These are phyloP conservation scores for Talaromyces sp. DNA, from an alignment of 2,329 filamentous ascomycete species.

Conservation along the genomic window DNA sequence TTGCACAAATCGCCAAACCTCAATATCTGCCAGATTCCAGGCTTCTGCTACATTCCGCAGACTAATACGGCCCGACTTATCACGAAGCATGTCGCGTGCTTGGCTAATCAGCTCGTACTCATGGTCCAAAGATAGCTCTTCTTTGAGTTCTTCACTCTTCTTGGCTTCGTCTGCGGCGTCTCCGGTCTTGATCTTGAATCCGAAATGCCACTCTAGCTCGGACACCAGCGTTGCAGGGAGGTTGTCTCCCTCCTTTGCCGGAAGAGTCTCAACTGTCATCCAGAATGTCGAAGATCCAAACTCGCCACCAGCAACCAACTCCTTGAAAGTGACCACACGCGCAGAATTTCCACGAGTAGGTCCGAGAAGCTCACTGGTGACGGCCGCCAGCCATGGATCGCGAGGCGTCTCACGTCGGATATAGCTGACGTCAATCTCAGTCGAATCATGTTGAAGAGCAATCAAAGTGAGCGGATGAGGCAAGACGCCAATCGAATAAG, in stretches of 20 bases:
- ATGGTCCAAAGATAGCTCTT: constrained; percentile 27
- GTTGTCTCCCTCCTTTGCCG: constrained; percentile 49
- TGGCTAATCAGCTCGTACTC: constrained; percentile 53
- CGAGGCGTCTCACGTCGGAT: constrained; percentile 68
- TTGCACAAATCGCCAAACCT: constrained; percentile 63
- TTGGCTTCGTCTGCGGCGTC: constrained; percentile 35
- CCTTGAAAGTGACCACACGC: constrained; percentile 74
- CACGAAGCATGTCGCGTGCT: constrained; percentile 47
- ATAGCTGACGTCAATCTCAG: constrained; percentile 62
- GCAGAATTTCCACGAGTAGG: constrained; percentile 61
- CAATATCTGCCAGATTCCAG: constrained; percentile 63
- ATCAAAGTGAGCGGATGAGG: constrained; percentile 88
- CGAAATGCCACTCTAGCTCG: constrained; percentile 87
- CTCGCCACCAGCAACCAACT: constrained; percentile 70
- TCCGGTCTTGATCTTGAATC: constrained; percentile 63
- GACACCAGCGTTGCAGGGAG: constrained; percentile 52
- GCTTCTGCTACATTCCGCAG: constrained; percentile 49
- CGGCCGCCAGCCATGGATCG: constrained; percentile 72
- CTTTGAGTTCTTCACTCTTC: constrained; percentile 33
- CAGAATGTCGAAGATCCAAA: constrained; percentile 68
- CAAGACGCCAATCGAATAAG: constrained; percentile 82
- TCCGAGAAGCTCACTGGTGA: constrained; percentile 69
- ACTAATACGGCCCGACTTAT: constrained; percentile 37
- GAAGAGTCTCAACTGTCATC: constrained; percentile 69
- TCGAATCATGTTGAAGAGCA: constrained; percentile 61